Evolutionary conservation across 495 filamentous ascomycete genomes (phyloP), one percentile per base, ranked within the genome.

Genomic region (Neurospora sp.): DNA sequence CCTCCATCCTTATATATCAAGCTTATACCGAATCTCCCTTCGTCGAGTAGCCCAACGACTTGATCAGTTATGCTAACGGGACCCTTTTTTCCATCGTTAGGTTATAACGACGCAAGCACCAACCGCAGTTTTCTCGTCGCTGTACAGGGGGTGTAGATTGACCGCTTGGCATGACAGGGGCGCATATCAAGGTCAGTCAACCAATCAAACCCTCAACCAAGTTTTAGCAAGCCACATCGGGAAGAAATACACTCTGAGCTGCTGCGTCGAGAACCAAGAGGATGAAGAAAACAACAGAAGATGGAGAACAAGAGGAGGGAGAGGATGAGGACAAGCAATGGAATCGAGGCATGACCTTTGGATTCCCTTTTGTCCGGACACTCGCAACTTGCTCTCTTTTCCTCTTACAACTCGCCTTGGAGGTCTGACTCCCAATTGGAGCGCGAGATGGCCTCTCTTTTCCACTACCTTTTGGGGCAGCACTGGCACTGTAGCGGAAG

Each of bases 81-180:
- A 69, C 18, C 53, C 68, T 48, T 40, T 48, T 61, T 73, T 68
- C 27, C 14, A 1, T 31, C 42, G 40, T 70, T 71, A 79, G 74
- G 69, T 72, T 59, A 72, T 75, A 72, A 59, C 69, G 22, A 66
- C 27, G 27, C 53, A 37, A 66, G 27, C 53, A 16, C 27, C 53
- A 40, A 71, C 48, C 35, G 59, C 71, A 20, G 38, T 42, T 40
- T 70, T 69, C 68, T 69, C 42, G 27, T 70, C 71, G 72, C 73
- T 69, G 72, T 71, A 70, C 75, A 78, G 75, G 74, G 75, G 73
- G 74, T 76, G 76, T 76, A 73, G 75, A 73, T 74, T 73, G 68
- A 71, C 69, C 14, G 70, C 79, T 81, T 81, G 76, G 78, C 75
- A 76, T 73, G 78, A 79, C 76, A 70, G 68, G 78, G 79, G 79